Percentiles rank a stretch among this genome's conserved stretches.
These are phyloP conservation scores for Mucor mucedo DNA, from an alignment of 371 early-diverging fungal genomes.

Conservation along the genomic window DNA sequence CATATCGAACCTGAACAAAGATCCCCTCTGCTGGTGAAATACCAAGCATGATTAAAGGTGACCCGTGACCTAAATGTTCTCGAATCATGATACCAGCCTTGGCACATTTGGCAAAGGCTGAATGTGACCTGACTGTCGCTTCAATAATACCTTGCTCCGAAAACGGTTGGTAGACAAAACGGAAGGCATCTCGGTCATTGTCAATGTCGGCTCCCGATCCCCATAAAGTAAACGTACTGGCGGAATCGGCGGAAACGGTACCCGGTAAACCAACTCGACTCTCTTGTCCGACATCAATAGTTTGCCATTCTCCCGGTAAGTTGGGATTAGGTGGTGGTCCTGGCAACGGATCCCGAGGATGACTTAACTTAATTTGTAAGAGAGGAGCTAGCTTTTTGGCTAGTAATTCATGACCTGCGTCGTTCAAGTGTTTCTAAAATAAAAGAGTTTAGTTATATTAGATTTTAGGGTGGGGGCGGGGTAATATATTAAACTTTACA, in stretches of 20 bases:
- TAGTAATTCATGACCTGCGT: slow-evolving; percentile 41
- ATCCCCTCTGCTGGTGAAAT: slow-evolving; percentile 49
- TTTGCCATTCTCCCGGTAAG: slow-evolving; percentile 51
- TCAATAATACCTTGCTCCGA: slow-evolving; percentile 36
- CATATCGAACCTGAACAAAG: slow-evolving; percentile 38
- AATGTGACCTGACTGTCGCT: slow-evolving; percentile 42
- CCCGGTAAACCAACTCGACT: slow-evolving; percentile 45
- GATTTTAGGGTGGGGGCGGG: background rate
- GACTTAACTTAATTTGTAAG: slow-evolving; percentile 34
- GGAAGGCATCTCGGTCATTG: slow-evolving; percentile 42
- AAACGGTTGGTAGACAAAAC: slow-evolving; percentile 45
- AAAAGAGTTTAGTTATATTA: background rate
- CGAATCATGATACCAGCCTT: slow-evolving; percentile 56
- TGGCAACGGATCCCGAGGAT: slow-evolving; percentile 44
- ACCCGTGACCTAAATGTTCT: slow-evolving; percentile 46
- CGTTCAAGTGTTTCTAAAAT: slow-evolving; percentile 37
- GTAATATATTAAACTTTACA: slow-evolving; percentile 16
- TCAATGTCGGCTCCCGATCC: slow-evolving; percentile 51
- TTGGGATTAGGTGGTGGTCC: slow-evolving; percentile 49
- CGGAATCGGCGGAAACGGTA: slow-evolving; percentile 49
- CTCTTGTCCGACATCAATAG: slow-evolving; percentile 51
- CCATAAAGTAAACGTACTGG: slow-evolving; percentile 49
- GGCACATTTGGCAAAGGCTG: slow-evolving; percentile 51
- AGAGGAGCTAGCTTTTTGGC: slow-evolving; percentile 42
- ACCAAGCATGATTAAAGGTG: slow-evolving; percentile 47